Conservation (phyloP, 2,329 filamentous ascomycete species). For the Aspergillus sp. region DNA sequence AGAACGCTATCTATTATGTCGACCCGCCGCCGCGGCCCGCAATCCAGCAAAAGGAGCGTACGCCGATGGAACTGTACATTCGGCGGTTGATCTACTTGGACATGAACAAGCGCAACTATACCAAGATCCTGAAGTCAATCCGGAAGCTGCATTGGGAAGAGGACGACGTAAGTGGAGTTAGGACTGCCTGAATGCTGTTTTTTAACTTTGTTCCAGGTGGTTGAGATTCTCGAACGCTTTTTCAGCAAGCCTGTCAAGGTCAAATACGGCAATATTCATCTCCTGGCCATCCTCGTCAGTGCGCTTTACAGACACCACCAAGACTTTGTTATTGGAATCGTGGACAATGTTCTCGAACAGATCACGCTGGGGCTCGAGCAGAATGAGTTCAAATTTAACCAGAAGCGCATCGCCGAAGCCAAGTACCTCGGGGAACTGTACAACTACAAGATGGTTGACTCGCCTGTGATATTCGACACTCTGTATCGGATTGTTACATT, state of each 20-base stretch:
- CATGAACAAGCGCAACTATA: conserved; percentile 86
- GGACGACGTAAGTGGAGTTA: conserved; percentile 50
- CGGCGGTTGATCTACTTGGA: conserved; percentile 89
- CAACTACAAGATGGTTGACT: conserved; percentile 94
- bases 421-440: conserved; percentile 96
- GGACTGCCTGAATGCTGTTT: not conserved
- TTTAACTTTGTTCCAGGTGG: conserved; percentile 44
- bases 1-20: conserved; percentile 96
- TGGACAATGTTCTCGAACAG: conserved; percentile 84
- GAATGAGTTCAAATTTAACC: conserved; percentile 96
- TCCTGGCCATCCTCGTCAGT: conserved; percentile 80
- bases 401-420: conserved; percentile 86
- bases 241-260: conserved; percentile 96
- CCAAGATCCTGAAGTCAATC: conserved; percentile 87
- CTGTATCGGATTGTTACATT: conserved; percentile 93
- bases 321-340: conserved; percentile 78
- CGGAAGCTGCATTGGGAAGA: conserved; percentile 98
- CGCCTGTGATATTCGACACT: conserved; percentile 87
- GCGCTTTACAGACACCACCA: conserved; percentile 88
- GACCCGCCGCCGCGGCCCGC: conserved; percentile 88
- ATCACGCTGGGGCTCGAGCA: conserved; percentile 81
- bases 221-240: conserved; percentile 71
- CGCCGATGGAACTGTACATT: conserved; percentile 84
- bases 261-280: conserved; percentile 93
- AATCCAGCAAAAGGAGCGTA: conserved; percentile 93